Evolutionary conservation across 306 rosid genomes (phyloP).

Genomic region (Fragaria ananassa): DNA sequence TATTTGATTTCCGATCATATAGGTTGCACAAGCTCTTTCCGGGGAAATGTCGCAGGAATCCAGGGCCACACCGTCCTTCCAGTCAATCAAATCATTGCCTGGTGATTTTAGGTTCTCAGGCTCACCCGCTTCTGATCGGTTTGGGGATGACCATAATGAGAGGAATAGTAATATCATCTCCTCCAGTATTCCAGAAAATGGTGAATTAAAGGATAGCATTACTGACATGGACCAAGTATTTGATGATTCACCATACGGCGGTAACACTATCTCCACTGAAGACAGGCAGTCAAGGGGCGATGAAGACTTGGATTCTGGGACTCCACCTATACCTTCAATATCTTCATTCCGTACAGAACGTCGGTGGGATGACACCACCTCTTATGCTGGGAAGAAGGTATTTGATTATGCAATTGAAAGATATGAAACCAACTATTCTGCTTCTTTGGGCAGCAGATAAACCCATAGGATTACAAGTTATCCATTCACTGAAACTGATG

Average conservation of each 20-base stretch:
- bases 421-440: neutral
- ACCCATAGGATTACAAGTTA: neutral
- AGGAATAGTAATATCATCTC: conserved; percentile 34
- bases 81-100: conserved; percentile 67
- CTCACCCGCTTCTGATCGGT: conserved; percentile 32
- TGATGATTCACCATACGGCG: conserved; percentile 81
- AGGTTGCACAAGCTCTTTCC: conserved; percentile 40
- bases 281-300: conserved; percentile 46
- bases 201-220: conserved; percentile 37
- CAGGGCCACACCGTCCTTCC: conserved; percentile 45
- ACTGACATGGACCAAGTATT: conserved; percentile 49
- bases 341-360: conserved; percentile 53
- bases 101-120: conserved; percentile 49
- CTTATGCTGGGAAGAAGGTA: conserved; percentile 88
- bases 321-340: conserved; percentile 51
- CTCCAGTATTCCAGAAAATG: conserved; percentile 51
- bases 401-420: neutral
- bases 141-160: conserved; percentile 34
- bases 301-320: conserved; percentile 55
- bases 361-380: conserved; percentile 80
- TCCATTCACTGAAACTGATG: neutral
- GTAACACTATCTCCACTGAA: conserved; percentile 36
- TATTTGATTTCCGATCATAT: conserved; percentile 35
- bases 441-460: conserved; percentile 9
- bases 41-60: conserved; percentile 61